Evolutionary conservation across 208 protist genomes (phyloP).

Genomic region (Trypanosoma platydactyli): DNA sequence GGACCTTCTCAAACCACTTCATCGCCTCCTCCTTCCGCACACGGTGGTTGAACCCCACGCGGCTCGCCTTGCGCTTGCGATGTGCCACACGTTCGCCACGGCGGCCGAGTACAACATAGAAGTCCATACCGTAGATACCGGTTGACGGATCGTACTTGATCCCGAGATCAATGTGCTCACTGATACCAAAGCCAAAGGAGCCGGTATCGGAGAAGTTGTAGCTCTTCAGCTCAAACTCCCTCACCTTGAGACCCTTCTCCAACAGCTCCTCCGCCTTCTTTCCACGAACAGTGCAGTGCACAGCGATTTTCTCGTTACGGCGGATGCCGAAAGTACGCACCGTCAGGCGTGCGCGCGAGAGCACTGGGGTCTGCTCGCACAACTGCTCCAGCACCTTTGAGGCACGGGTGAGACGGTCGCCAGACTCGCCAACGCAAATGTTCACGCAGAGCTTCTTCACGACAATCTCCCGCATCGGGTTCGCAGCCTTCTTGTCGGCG

Average conservation of each 20-base stretch:
- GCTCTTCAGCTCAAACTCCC: slow-evolving; percentile 98
- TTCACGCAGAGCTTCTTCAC: slow-evolving; percentile 99
- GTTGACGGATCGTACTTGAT: slow-evolving; percentile 99
- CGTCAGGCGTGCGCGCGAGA: slow-evolving; percentile 97
- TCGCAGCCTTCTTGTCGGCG: slow-evolving; percentile 86
- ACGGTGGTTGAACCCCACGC: slow-evolving; percentile 94
- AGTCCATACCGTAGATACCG: slow-evolving; percentile 99
- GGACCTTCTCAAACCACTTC: slow-evolving; percentile 99
- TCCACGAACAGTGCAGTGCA: slow-evolving; percentile 99
- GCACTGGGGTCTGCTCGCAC: slow-evolving; percentile 97
- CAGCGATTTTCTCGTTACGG: slow-evolving; percentile 99
- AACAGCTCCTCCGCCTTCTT: slow-evolving; percentile 99
- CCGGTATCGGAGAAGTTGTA: slow-evolving; percentile 97
- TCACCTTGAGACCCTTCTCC: slow-evolving; percentile 98
- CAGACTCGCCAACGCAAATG: slow-evolving; percentile 99
- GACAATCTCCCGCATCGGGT: slow-evolving; percentile 97
- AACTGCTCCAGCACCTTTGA: slow-evolving; percentile 99
- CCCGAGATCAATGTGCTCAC: slow-evolving; percentile 99
- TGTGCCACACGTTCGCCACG: slow-evolving; percentile 96
- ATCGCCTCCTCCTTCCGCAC: slow-evolving; percentile 98
- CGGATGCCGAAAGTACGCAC: slow-evolving; percentile 99
- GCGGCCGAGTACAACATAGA: slow-evolving; percentile 98
- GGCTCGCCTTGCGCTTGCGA: slow-evolving; percentile 77
- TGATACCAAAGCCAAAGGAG: slow-evolving; percentile 99
- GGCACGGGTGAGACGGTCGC: slow-evolving; percentile 98